phyloP scores from a whole-genome alignment of 768 basidiomycete species.

The Paxillus involutus region DNA sequence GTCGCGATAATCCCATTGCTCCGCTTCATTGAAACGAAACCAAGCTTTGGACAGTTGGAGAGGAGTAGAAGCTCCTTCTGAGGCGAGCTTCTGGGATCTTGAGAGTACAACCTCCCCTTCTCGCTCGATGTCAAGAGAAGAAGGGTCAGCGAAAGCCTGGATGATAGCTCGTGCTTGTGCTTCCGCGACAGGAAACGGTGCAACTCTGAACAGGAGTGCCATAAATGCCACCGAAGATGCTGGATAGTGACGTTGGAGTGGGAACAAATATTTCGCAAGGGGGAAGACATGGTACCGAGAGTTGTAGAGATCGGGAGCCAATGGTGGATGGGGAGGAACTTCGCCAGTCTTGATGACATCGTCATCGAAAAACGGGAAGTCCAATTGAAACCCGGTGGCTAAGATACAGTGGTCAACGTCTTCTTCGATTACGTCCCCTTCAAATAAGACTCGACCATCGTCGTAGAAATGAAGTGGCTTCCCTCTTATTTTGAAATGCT shows the following conservation, averaged over 20 bases:
- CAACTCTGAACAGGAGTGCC: conserved; percentile 56
- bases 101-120: conserved; percentile 51
- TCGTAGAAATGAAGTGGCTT: conserved; percentile 41
- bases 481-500: conserved; percentile 40
- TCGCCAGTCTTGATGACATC: conserved; percentile 34
- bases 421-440: conserved; percentile 54
- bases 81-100: conserved; percentile 45
- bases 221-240: conserved; percentile 61
- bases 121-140: conserved; percentile 43
- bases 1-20: conserved; percentile 72
- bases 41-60: conserved; percentile 51
- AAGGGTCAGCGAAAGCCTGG: conserved; percentile 52
- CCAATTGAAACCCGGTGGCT: conserved; percentile 73
- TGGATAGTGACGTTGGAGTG: conserved; percentile 48
- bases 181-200: conserved; percentile 78
- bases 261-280: conserved; percentile 69
- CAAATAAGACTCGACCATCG: conserved; percentile 52
- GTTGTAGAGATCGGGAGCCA: conserved; percentile 57
- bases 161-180: conserved; percentile 69
- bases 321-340: conserved; percentile 47
- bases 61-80: conserved; percentile 32
- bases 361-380: conserved; percentile 60
- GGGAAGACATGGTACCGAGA: conserved; percentile 70
- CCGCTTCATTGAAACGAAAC: conserved; percentile 48
- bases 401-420: conserved; percentile 64